phyloP scores from a whole-genome alignment of 202 grass and related monocot species.

The Elaeis oleifera region DNA sequence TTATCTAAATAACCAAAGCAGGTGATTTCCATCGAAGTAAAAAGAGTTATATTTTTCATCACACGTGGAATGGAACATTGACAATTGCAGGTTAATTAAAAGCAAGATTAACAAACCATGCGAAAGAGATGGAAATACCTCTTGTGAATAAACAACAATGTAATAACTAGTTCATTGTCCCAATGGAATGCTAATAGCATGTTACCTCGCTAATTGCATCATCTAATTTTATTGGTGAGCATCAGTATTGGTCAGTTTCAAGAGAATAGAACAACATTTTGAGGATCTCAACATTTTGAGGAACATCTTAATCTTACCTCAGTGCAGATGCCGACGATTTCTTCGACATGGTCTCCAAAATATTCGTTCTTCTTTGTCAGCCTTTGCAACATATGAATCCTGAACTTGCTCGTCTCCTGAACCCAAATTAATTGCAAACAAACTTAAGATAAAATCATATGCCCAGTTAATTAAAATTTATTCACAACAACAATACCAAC shows the following conservation, averaged over 20 bases:
- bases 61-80: too few species aligned
- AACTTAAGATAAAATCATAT: not conserved
- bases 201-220: too few species aligned
- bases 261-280: too few species aligned
- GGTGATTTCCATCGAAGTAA: not conserved
- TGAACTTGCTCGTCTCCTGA: conserved; percentile 80
- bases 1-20: conserved; percentile 1
- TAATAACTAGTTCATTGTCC: too few species aligned
- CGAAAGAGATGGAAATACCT: too few species aligned
- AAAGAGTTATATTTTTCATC: not conserved
- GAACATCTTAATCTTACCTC: conserved; percentile 43
- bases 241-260: too few species aligned
- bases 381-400: conserved; percentile 65
- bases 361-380: conserved; percentile 62
- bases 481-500: not conserved
- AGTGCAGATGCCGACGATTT: conserved; percentile 82
- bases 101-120: too few species aligned
- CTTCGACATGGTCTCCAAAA: conserved; percentile 63
- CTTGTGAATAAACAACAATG: too few species aligned
- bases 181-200: too few species aligned
- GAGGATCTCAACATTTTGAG: not conserved
- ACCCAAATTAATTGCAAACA: conserved; percentile 3
- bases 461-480: not conserved
- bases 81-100: too few species aligned
- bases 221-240: too few species aligned